Base-by-base conservation (phyloP, 208 protist genomes). In the Wallacemonas collosoma region DNA sequence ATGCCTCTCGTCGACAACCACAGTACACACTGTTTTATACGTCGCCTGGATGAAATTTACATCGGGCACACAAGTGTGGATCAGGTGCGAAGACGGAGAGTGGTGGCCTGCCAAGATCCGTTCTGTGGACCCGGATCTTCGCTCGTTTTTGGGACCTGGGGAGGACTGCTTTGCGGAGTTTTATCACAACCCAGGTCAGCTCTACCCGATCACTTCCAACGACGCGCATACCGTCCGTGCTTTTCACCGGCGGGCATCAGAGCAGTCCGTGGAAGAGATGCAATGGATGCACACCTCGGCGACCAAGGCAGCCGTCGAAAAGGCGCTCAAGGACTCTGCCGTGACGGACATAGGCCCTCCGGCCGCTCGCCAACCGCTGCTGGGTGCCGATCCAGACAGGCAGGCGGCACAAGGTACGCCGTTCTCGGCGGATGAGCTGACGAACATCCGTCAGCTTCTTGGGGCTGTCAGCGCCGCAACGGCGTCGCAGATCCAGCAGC, bases 41-140 rank as follows among this genome's bases (percentile, higher is more conserved):
- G 15, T 56, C 14, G n/a, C 8, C 51, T 36, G n/a, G 44, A 89
- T 93, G 87, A 47, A 51, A 8, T 91, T 73, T 48, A 55, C 72
- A 3, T 44, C 79, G 4, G 79, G 82, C 2, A 82, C 87, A 35
- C 83, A 75, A 50, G 71, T 96, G 36, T 96, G 88, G 89, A 80
- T 96, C 2, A 83, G 79, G 41, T 96, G 91, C 68, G 89, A 93
- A 48, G 89, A 96, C 67, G 85, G 85, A 3, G 69, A 82, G 55
- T 96, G 91, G 89, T 96, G 91, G 89, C 91, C 91, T 0, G 91
- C 82, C 12, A 83, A 68, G 61, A 76, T 89, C 44, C 65, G 65
- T 17, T 71, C 70, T 38, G 55, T 56, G 11, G 72, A 61, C 1
- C 26, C 35, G 11, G 87, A 81, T 17, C 71, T 83, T 60, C 54